phyloP scores from a whole-genome alignment of 2,329 filamentous ascomycete genomes.

The Aspergillus nomiae region DNA sequence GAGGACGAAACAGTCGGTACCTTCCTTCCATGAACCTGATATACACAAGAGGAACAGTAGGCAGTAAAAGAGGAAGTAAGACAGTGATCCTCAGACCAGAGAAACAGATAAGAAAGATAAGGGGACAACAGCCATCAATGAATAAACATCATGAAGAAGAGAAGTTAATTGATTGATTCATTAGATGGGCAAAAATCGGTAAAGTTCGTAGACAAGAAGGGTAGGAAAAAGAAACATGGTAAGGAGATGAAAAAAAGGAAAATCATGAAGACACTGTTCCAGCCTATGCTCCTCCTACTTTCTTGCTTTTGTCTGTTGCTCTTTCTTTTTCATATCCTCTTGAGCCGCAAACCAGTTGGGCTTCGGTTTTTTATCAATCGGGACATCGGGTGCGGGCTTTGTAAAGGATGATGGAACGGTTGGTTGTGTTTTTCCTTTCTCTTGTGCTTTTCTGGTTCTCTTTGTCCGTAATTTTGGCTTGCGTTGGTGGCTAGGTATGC shows the following conservation, averaged over 20 bases:
- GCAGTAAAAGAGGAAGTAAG: not conserved
- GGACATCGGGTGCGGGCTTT: not conserved
- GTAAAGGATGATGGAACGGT: not conserved
- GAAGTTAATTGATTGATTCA: constrained; percentile 2
- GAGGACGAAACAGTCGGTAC: not conserved
- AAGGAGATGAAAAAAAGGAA: not conserved
- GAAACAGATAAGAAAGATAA: not conserved
- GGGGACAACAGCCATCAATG: not conserved
- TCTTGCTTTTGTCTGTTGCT: not conserved
- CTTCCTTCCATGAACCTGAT: not conserved
- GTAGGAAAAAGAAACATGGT: not conserved
- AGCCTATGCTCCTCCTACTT: not conserved
- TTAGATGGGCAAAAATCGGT: constrained; percentile 3
- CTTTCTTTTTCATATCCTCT: not conserved
- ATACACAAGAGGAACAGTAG: not conserved
- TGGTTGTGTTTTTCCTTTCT: not conserved
- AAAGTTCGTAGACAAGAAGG: not conserved
- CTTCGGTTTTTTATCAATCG: not conserved
- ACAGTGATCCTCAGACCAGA: not conserved
- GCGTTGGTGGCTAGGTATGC: not conserved
- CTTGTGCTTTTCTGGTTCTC: constrained; percentile 1
- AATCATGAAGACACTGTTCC: constrained; percentile 7
- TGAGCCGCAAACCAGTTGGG: constrained; percentile 14
- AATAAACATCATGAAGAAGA: not conserved
- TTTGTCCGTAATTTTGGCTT: not conserved